Percentiles rank a stretch among this genome's conserved stretches.
Evolutionary conservation across 495 filamentous ascomycete genomes (phyloP).

Genomic region (Clohesyomyces aquaticus): DNA sequence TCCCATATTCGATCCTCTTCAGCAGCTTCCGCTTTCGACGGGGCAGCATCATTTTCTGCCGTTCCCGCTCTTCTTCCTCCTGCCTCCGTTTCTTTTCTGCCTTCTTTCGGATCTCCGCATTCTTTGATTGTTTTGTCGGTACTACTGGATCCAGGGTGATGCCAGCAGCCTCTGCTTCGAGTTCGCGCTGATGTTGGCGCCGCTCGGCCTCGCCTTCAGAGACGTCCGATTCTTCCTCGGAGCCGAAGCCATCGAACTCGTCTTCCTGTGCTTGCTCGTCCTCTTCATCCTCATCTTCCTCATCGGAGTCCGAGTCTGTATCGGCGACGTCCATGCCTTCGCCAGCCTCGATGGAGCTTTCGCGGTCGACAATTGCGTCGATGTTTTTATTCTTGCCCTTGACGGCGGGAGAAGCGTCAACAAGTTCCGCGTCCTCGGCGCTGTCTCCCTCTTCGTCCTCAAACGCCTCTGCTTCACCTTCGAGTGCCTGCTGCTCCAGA

Average conservation of each 20-base stretch:
- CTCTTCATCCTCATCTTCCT: slow-evolving; percentile 52
- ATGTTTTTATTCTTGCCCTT: slow-evolving; percentile 42
- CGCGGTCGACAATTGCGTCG: slow-evolving; percentile 43
- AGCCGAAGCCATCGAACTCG: slow-evolving; percentile 48
- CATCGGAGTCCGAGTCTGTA: slow-evolving; percentile 53
- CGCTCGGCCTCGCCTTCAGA: slow-evolving; percentile 55
- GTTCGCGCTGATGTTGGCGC: slow-evolving; percentile 77
- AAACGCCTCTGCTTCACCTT: slow-evolving; percentile 76
- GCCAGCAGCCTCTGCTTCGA: slow-evolving; percentile 84
- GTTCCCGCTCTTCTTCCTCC: slow-evolving; percentile 50
- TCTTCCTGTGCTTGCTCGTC: slow-evolving; percentile 42
- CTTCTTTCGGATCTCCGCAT: slow-evolving; percentile 39
- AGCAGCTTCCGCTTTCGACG: slow-evolving; percentile 50
- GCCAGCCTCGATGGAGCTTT: slow-evolving; percentile 50
- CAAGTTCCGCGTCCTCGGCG: slow-evolving; percentile 54
- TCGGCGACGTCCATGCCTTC: slow-evolving; percentile 64
- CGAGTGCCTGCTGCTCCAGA: slow-evolving; percentile 74
- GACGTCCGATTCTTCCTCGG: slow-evolving; percentile 57
- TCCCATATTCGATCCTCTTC: slow-evolving; percentile 52
- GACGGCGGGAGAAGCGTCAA: slow-evolving; percentile 44
- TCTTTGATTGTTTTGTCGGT: slow-evolving; percentile 33
- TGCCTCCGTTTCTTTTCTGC: slow-evolving; percentile 44
- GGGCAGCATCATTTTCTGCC: slow-evolving; percentile 52
- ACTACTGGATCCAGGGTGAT: slow-evolving; percentile 51
- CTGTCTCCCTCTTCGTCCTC: slow-evolving; percentile 61